These are phyloP conservation scores for Tetragonia tetragonoides DNA, from an alignment of 148 eudicot species.

Conservation along the genomic window DNA sequence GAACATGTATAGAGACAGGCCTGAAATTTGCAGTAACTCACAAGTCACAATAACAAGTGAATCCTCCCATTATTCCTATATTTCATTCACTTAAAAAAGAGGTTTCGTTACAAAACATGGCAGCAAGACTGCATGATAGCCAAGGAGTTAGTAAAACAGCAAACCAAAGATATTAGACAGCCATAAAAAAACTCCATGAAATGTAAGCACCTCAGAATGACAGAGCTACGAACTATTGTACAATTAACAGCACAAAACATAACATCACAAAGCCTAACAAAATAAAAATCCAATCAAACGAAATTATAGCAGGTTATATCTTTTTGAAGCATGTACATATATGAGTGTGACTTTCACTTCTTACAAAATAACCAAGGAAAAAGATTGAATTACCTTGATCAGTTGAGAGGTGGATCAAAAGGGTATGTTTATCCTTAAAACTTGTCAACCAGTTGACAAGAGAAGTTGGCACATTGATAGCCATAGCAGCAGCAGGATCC, in stretches of 20 bases:
- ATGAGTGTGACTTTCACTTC: background rate
- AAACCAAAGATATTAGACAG: background rate
- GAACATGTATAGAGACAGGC: background rate
- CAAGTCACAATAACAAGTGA: background rate
- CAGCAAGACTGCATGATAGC: background rate
- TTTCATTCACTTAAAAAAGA: background rate
- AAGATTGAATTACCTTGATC: slow-evolving; percentile 65
- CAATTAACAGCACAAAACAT: background rate
- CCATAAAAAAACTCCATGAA: background rate
- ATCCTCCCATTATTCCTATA: background rate
- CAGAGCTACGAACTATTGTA: background rate
- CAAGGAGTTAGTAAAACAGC: background rate
- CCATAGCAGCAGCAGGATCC: slow-evolving; percentile 79
- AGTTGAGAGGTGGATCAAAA: slow-evolving; percentile 89
- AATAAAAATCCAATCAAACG: background rate
- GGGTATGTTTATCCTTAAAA: slow-evolving; percentile 45
- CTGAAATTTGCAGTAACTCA: background rate
- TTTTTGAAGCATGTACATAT: background rate
- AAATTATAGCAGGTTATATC: background rate
- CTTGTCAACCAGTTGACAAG: slow-evolving; percentile 74
- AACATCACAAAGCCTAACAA: background rate
- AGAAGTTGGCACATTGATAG: slow-evolving; percentile 77
- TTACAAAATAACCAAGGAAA: background rate
- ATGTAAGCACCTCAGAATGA: background rate
- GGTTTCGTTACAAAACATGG: background rate